Evolutionary conservation across 306 rosid species (phyloP), one percentile per base, ranked within the genome.

Genomic region (Medicago lupulina): DNA sequence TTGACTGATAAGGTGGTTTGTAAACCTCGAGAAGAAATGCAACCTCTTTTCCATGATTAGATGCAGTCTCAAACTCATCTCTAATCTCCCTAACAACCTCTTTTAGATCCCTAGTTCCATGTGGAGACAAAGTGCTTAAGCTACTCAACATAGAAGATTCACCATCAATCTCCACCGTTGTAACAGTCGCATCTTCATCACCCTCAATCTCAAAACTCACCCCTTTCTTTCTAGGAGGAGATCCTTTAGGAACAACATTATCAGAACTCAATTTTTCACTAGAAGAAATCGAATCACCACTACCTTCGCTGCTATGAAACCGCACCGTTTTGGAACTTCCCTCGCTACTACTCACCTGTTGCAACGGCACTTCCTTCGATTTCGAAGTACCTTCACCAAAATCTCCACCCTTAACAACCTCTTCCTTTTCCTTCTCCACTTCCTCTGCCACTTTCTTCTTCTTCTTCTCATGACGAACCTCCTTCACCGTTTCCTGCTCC

Each of bases 41-140:
- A 53, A 96, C 97, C 86, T 92, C 99, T 85, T 81, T 92, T 60
- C 97, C 99, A 74, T 76, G 82, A 70, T 83, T 58, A 57, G 97
- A 90, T 11, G 99, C 99, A 18, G 84, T 78, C 83, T 92, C 91
- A 81, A 96, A 96, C 83, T 92, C 97, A 73, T 89, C 93, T 80
- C 82, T 88, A 69, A 95, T 92, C 70, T 95, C 97, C 78, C 74
- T 79, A n/a, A 92, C 98, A 88, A 90, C 97, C 85, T 95, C 98
- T 63, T 82, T 80, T 40, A 92, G 74, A 55, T 95, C 98, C 86
- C 99, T 84, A 7, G 89, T 84, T n/a, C 97, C 82, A 14, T 85
- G 91, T 11, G 87, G 76, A 1, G 93, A 85, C 88, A 95, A 76
- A 74, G 97, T 77, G n/a, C 96, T 85, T 39, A 90, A 12, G 72